phyloP scores from a whole-genome alignment of 2,329 filamentous ascomycete species.

The Chalara sp. region DNA sequence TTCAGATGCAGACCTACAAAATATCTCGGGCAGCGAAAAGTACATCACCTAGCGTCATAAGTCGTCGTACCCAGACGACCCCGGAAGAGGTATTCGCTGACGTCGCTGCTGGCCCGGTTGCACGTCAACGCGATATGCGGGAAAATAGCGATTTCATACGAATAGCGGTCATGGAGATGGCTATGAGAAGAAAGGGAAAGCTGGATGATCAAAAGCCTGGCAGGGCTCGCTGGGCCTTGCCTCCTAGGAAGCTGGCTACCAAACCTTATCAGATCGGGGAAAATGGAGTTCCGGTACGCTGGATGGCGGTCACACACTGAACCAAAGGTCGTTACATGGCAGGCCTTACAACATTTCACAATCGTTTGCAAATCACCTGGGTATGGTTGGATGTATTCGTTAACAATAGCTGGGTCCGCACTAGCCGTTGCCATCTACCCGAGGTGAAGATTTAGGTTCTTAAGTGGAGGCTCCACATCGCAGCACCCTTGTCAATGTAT shows the following conservation, averaged over 20 bases:
- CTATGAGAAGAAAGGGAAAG: conserved; percentile 61
- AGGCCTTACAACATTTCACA: background rate
- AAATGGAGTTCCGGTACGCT: conserved; percentile 53
- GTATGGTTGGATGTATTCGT: background rate
- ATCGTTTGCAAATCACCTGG: background rate
- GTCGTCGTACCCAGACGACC: conserved; percentile 20
- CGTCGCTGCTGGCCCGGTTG: conserved; percentile 35
- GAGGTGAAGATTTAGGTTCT: too few species aligned
- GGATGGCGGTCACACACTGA: conserved; percentile 36
- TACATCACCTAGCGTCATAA: conserved; percentile 32
- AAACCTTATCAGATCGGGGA: conserved; percentile 49
- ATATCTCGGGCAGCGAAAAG: conserved; percentile 23
- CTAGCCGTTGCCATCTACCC: too few species aligned
- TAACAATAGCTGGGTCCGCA: too few species aligned
- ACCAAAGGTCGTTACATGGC: background rate
- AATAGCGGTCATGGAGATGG: conserved; percentile 66
- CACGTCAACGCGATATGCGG: conserved; percentile 58
- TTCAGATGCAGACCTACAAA: conserved; percentile 66
- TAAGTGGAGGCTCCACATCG: too few species aligned
- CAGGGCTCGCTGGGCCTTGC: conserved; percentile 60
- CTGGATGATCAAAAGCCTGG: conserved; percentile 60
- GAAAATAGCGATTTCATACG: conserved; percentile 67
- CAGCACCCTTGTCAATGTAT: too few species aligned
- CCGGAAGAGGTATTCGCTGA: conserved; percentile 26
- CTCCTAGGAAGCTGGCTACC: conserved; percentile 49